A percentile compares a stretch with the other conserved stretches of the same genome.
Conservation (phyloP, 805 yeast species). For the Nakazawaea sp. region DNA sequence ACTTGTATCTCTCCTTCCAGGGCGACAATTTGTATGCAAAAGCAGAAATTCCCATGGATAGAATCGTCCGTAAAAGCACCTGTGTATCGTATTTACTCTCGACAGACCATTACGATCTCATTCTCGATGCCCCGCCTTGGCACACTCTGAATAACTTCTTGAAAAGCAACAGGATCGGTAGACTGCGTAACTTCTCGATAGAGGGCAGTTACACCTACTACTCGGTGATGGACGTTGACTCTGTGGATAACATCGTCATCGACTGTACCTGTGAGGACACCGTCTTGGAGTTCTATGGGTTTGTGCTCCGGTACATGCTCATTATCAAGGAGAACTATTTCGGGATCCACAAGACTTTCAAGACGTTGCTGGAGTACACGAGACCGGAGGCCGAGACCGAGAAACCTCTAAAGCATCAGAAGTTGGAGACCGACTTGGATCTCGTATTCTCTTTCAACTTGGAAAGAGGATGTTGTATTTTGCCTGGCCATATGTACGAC, state of each 20-base stretch:
- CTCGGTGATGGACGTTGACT: constrained; percentile 51
- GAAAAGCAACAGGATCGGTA: constrained; percentile 56
- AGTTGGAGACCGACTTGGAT: constrained; percentile 70
- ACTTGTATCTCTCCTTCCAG: constrained; percentile 66
- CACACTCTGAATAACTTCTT: constrained; percentile 75
- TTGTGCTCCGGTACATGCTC: constrained; percentile 67
- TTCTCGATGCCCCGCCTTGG: constrained; percentile 84
- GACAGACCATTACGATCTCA: constrained; percentile 56
- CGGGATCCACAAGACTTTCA: constrained; percentile 79
- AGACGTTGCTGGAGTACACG: constrained; percentile 79
- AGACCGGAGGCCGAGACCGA: constrained; percentile 13
- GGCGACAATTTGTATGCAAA: constrained; percentile 49
- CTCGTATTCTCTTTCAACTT: constrained; percentile 67
- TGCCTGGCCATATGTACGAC: constrained; percentile 72
- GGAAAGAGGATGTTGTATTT: constrained; percentile 57
- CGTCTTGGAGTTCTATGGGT: constrained; percentile 72
- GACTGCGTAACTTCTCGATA: constrained; percentile 53
- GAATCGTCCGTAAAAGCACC: constrained; percentile 43
- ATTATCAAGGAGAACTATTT: constrained; percentile 81
- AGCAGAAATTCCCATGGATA: constrained; percentile 52
- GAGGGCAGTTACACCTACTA: constrained; percentile 62
- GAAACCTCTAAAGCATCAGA: constrained; percentile 34
- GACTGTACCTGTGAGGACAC: constrained; percentile 61
- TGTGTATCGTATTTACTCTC: constrained; percentile 40
- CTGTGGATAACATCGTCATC: constrained; percentile 63